Base-by-base conservation (phyloP, 2,329 filamentous ascomycete genomes). In the Diaporthe velutina region DNA sequence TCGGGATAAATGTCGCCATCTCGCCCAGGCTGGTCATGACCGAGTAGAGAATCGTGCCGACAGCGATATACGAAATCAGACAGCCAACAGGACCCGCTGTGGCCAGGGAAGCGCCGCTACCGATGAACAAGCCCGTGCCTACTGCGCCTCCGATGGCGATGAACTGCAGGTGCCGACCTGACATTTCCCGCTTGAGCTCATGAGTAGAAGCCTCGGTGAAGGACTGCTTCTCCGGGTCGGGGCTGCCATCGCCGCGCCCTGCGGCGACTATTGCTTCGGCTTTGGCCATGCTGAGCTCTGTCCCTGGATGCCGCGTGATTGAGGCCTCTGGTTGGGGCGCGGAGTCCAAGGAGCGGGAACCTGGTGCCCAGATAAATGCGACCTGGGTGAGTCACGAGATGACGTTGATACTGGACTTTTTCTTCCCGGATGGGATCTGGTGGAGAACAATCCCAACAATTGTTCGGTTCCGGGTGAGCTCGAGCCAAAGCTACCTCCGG, bases 1-100 rank as follows among this genome's bases (percentile, higher is more conserved):
- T 91, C 9, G 95, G 95, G 42, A 96, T 91, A 78, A 92, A 94
- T 10, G 94, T 92, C 10, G 94, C 92, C 88, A 97, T 93, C 84
- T 97, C 91, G 58, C 90, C 90, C 42, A 93, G 85, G 60, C 88
- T 88, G 64, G 88, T 87, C 92, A 96, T 95, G 83, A 96, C 91
- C 6, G 91, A 92, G 85, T 90, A 96, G 64, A 96, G 90, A 74
- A 96, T 89, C 22, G 90, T 87, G 58, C 93, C 94, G 79, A 95
- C 88, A 76, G 94, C 93, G 75, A 90, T 81, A 80, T 93, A 95
- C 61, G 91, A 92, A 77, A 95, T 88, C 68, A 95, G 86, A 55
- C 91, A 89, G 42, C 91, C 90, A 1, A 89, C 90, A 17, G 93
- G 93, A 0, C 93, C 93, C 17, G 91, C 88, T 61, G 87, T 90